Percentiles rank a stretch among this genome's conserved stretches.
These are phyloP conservation scores for Wickerhamomyces pijperi DNA, from an alignment of 805 yeast genomes.

Conservation along the genomic window DNA sequence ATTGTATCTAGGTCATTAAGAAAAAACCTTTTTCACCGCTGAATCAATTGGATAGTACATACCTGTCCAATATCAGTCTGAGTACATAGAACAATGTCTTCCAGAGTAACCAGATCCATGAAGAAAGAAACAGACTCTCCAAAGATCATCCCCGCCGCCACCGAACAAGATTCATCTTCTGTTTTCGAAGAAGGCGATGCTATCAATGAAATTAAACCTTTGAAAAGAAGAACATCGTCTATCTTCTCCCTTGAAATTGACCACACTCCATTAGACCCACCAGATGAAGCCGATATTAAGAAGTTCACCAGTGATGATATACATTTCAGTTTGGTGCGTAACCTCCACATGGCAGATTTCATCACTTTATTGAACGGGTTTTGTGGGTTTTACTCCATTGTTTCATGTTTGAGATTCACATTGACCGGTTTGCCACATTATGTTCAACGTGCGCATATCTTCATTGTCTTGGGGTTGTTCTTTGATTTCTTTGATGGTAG, in stretches of 20 bases:
- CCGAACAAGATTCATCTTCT: too few relatives aligned
- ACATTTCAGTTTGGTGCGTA: constrained; percentile 78
- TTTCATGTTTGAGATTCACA: constrained; percentile 76
- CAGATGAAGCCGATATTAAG: constrained; percentile 64
- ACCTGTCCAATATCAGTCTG: too few relatives aligned
- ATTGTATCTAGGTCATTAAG: too few relatives aligned
- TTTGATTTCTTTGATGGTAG: constrained; percentile 96
- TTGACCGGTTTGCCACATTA: constrained; percentile 58
- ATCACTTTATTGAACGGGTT: constrained; percentile 91
- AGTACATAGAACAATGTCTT: too few relatives aligned
- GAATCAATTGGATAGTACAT: too few relatives aligned
- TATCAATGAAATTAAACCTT: constrained; percentile 13
- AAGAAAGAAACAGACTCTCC: too few relatives aligned
- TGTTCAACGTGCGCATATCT: constrained; percentile 80
- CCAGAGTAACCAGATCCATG: too few relatives aligned
- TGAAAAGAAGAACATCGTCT: constrained; percentile 36
- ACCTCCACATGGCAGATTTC: constrained; percentile 90
- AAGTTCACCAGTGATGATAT: constrained; percentile 75
- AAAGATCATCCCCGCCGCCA: too few relatives aligned
- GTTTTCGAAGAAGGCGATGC: constrained; percentile 14
- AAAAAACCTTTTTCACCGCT: too few relatives aligned
- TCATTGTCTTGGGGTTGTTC: constrained; percentile 82
- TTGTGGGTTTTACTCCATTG: constrained; percentile 83
- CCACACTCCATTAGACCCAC: constrained; percentile 52
- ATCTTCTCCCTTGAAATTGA: constrained; percentile 28